Conservation (phyloP, 495 filamentous ascomycete genomes). For the Tuber melanosporum region DNA sequence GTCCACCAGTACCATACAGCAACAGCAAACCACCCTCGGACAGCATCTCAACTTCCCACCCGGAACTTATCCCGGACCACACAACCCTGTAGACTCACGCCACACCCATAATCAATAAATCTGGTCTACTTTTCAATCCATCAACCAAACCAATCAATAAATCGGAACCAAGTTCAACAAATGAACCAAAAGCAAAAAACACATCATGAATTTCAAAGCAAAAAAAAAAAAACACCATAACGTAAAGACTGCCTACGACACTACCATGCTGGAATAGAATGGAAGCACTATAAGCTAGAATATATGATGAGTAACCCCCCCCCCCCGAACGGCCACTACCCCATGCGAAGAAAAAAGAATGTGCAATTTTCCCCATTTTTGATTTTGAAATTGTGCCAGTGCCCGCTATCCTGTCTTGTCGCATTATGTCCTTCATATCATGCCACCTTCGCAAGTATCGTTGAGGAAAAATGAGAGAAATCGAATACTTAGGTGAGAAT, state of each 20-base stretch:
- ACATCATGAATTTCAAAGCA: neutral
- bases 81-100: neutral
- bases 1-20: neutral
- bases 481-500: neutral
- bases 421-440: neutral
- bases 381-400: neutral
- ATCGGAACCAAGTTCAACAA: neutral
- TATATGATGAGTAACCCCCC: neutral
- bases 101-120: neutral
- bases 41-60: neutral
- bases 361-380: neutral
- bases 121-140: neutral
- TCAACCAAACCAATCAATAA: neutral
- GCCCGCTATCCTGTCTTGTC: neutral
- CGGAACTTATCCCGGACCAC: neutral
- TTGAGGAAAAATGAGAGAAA: neutral
- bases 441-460: neutral
- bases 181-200: neutral
- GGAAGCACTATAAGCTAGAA: neutral
- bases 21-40: neutral
- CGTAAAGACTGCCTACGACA: neutral
- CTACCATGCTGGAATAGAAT: neutral
- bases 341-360: neutral
- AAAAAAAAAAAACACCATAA: neutral
- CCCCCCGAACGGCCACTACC: neutral